phyloP scores from a whole-genome alignment of 257 asterid species.

The Solanum pimpinellifolium region DNA sequence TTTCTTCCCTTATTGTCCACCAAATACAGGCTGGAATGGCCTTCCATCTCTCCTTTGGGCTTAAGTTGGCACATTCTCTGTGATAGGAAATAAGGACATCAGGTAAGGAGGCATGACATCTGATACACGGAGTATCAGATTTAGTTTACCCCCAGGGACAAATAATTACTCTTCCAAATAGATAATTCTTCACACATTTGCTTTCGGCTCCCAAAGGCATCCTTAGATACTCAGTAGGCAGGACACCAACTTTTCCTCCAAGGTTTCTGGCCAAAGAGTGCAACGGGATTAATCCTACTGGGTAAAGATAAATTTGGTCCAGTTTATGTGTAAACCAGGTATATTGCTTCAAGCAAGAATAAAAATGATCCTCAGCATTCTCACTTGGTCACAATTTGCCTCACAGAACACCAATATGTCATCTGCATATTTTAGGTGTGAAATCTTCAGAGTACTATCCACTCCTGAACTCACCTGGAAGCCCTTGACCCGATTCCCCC shows the following conservation, averaged over 20 bases:
- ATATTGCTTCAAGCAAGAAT: background rate
- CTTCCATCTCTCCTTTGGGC: background rate
- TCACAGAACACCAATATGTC: background rate
- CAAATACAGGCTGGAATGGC: background rate
- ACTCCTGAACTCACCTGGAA: background rate
- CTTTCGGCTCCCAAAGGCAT: background rate
- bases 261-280: background rate
- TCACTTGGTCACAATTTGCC: background rate
- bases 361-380: background rate
- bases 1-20: background rate
- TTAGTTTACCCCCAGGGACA: background rate
- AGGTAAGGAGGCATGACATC: background rate
- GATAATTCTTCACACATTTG: background rate
- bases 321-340: background rate
- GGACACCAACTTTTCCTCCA: background rate
- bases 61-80: background rate
- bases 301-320: background rate
- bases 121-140: background rate
- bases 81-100: background rate
- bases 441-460: background rate
- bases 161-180: background rate
- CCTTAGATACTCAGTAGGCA: background rate
- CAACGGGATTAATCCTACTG: background rate
- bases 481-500: background rate
- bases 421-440: background rate